phyloP scores from a whole-genome alignment of 2,329 filamentous ascomycete genomes.

The Gaeumannomyces sp. region DNA sequence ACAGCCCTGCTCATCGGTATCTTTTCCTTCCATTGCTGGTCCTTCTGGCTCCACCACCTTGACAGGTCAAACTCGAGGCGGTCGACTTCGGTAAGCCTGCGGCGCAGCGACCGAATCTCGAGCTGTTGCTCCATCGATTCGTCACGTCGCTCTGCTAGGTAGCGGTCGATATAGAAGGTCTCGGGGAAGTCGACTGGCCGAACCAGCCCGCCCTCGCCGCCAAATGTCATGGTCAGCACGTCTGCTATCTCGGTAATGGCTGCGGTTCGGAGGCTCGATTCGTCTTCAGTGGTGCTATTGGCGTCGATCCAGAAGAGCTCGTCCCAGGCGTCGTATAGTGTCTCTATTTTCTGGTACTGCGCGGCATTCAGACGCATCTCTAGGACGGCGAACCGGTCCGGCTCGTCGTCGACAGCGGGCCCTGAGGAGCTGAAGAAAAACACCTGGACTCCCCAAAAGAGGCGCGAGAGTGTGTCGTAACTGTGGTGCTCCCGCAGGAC shows the following conservation, averaged over 20 bases:
- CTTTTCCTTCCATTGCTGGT: conserved; percentile 11
- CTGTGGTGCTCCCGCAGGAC: background rate
- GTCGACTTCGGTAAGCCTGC: conserved; percentile 13
- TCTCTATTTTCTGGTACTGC: conserved; percentile 69
- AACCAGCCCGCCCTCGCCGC: conserved; percentile 10
- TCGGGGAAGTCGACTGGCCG: conserved; percentile 19
- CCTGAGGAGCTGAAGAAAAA: conserved; percentile 6
- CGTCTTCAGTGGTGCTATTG: conserved; percentile 1
- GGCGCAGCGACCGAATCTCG: conserved; percentile 14
- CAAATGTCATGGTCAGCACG: conserved; percentile 18
- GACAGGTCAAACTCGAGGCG: conserved; percentile 9
- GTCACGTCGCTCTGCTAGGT: conserved; percentile 16
- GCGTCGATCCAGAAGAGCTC: conserved; percentile 23
- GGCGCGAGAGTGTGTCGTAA: background rate
- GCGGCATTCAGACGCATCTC: conserved; percentile 59
- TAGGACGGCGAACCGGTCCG: conserved; percentile 17
- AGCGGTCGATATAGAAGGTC: conserved; percentile 20
- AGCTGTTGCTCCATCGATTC: conserved; percentile 15
- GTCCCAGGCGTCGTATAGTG: conserved; percentile 30
- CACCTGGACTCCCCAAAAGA: conserved; percentile 9
- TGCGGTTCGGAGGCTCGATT: conserved; percentile 11
- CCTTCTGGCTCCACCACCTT: conserved; percentile 13
- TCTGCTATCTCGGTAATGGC: conserved; percentile 10
- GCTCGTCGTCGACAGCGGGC: background rate
- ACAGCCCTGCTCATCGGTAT: conserved; percentile 15